Evolutionary conservation across 805 yeast species (phyloP).

Genomic region (Groenewaldozyma tartarivorans): DNA sequence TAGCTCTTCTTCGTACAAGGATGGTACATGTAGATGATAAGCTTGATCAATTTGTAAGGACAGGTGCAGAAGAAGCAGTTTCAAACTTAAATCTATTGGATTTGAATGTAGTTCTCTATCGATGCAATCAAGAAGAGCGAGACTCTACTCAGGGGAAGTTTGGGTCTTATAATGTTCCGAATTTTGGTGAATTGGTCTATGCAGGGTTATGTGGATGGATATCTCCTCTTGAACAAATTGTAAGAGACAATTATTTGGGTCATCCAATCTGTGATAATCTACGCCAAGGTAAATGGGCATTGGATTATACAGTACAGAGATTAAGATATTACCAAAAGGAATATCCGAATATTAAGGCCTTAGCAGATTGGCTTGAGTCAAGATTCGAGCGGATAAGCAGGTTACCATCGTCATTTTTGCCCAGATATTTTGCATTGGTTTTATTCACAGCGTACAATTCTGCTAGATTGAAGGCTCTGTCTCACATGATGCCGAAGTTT

Average conservation of each 20-base stretch:
- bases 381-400: slow-evolving; percentile 53
- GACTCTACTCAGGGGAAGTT: slow-evolving; percentile 63
- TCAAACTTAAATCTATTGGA: slow-evolving; percentile 51
- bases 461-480: slow-evolving; percentile 56
- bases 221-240: slow-evolving; percentile 51
- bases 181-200: slow-evolving; percentile 62
- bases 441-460: slow-evolving; percentile 80
- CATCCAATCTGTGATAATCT: slow-evolving; percentile 77
- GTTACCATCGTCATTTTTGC: slow-evolving; percentile 73
- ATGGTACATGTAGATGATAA: slow-evolving; percentile 56
- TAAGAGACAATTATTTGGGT: slow-evolving; percentile 64
- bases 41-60: slow-evolving; percentile 56
- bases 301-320: slow-evolving; percentile 62
- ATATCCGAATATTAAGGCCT: slow-evolving; percentile 40
- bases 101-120: slow-evolving; percentile 64
- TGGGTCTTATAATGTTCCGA: slow-evolving; percentile 71
- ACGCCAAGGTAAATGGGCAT: slow-evolving; percentile 81
- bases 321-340: slow-evolving; percentile 42
- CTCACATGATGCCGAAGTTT: slow-evolving; percentile 43
- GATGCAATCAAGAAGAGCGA: slow-evolving; percentile 79
- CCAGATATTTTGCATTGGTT: slow-evolving; percentile 79
- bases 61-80: slow-evolving; percentile 73
- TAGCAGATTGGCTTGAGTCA: slow-evolving; percentile 58
- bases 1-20: slow-evolving; percentile 69
- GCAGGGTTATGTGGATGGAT: slow-evolving; percentile 95